These are phyloP conservation scores for Eragrostis curvula DNA, from an alignment of 176 grass and related monocot genomes.

Conservation along the genomic window DNA sequence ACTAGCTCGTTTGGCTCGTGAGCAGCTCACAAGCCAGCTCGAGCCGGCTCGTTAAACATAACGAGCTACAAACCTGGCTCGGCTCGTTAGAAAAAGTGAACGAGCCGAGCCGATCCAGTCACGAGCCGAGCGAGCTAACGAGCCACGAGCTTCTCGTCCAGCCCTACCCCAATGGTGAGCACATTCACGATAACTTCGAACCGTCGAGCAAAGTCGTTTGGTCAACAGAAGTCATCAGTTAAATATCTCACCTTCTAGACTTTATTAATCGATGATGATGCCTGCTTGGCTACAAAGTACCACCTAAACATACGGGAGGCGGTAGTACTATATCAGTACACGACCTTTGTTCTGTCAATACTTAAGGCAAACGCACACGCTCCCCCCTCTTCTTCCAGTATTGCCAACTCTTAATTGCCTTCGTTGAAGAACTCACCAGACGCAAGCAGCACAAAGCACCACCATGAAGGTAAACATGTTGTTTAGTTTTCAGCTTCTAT, in stretches of 20 bases:
- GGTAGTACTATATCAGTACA: not conserved
- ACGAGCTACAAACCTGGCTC: no score
- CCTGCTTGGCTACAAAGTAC: constrained; percentile 16
- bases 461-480: constrained; percentile 47
- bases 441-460: not conserved
- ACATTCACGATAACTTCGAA: not conserved
- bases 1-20: no score
- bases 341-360: not conserved
- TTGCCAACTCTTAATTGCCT: not conserved
- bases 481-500: not conserved
- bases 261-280: constrained; percentile 11
- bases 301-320: not conserved
- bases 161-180: not conserved
- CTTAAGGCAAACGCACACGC: not conserved
- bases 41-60: no score
- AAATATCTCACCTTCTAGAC: constrained; percentile 5
- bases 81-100: no score
- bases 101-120: no score
- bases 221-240: constrained; percentile 18
- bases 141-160: no score
- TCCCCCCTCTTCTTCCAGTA: not conserved
- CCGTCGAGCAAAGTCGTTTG: not conserved
- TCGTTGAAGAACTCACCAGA: not conserved
- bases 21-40: no score
- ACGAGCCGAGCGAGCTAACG: no score